A percentile compares a stretch with the other conserved stretches of the same genome.
Evolutionary conservation across 495 filamentous ascomycete species (phyloP).

Genomic region (Penicillium cosmopolitanum): DNA sequence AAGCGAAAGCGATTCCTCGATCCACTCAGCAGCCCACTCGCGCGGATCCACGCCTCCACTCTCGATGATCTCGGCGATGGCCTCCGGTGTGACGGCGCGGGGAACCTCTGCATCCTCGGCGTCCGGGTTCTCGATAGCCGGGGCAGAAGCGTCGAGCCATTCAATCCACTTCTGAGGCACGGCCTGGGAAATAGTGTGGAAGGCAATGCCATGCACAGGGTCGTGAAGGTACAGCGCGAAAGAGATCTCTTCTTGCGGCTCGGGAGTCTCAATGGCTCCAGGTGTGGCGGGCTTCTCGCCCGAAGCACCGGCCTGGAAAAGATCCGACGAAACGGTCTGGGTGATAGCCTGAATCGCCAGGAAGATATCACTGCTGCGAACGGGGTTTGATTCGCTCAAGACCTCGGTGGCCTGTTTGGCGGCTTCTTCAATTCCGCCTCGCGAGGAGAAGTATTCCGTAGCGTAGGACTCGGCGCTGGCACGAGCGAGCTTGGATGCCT

Average conservation of each 20-base stretch:
- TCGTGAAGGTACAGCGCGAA: slow-evolving; percentile 95
- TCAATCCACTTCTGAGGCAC: slow-evolving; percentile 86
- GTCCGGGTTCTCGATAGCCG: slow-evolving; percentile 47
- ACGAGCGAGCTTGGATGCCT: slow-evolving; percentile 86
- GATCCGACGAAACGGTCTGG: slow-evolving; percentile 60
- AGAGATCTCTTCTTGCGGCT: slow-evolving; percentile 62
- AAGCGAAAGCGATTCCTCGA: slow-evolving; percentile 84
- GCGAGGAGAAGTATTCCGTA: slow-evolving; percentile 73
- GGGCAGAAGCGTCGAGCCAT: slow-evolving; percentile 83
- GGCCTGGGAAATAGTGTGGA: slow-evolving; percentile 78
- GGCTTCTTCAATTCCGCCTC: slow-evolving; percentile 79
- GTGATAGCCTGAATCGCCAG: slow-evolving; percentile 86
- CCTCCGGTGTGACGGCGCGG: slow-evolving; percentile 65
- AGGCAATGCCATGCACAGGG: slow-evolving; percentile 88
- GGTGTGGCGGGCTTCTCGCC: slow-evolving; percentile 59
- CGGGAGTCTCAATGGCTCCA: slow-evolving; percentile 53
- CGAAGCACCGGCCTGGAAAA: slow-evolving; percentile 65
- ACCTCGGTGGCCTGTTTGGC: slow-evolving; percentile 74
- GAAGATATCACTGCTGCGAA: slow-evolving; percentile 92
- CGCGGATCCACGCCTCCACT: slow-evolving; percentile 89
- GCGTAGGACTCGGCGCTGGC: slow-evolving; percentile 88
- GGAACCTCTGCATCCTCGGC: slow-evolving; percentile 39
- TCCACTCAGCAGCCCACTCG: slow-evolving; percentile 97
- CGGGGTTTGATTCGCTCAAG: slow-evolving; percentile 81
- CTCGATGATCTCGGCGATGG: slow-evolving; percentile 86